phyloP scores from a whole-genome alignment of 1,139 yeast genomes.

The Debaryomyces robertsiae region DNA sequence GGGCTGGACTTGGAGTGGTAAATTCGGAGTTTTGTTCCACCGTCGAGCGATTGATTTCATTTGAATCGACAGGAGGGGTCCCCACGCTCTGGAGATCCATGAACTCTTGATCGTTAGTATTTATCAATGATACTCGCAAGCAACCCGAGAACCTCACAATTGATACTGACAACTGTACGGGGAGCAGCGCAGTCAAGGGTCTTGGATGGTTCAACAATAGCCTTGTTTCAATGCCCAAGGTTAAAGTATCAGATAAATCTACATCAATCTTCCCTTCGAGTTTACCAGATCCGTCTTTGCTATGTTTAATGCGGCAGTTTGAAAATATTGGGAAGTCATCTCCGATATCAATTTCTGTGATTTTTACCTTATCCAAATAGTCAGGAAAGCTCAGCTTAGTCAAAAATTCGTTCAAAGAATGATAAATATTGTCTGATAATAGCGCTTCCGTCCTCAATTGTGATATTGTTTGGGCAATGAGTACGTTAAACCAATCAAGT shows the following conservation, averaged over 20 bases:
- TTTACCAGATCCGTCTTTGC: slow-evolving; percentile 50
- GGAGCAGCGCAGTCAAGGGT: slow-evolving; percentile 81
- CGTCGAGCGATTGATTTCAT: not conserved
- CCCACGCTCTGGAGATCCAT: slow-evolving; percentile 14
- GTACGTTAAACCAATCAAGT: slow-evolving; percentile 93
- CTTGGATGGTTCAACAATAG: slow-evolving; percentile 82
- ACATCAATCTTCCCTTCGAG: slow-evolving; percentile 93
- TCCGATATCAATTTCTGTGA: slow-evolving; percentile 91
- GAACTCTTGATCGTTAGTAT: slow-evolving; percentile 47
- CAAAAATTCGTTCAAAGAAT: slow-evolving; percentile 63
- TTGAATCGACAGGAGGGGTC: slow-evolving; percentile 1
- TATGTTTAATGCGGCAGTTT: slow-evolving; percentile 80
- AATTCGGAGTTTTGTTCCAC: not conserved
- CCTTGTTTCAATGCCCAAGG: slow-evolving; percentile 86
- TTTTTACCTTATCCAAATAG: slow-evolving; percentile 72
- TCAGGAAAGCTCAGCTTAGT: slow-evolving; percentile 65
- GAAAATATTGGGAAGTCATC: slow-evolving; percentile 95
- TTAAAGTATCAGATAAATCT: slow-evolving; percentile 84
- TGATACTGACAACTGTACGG: slow-evolving; percentile 81
- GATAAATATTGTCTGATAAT: slow-evolving; percentile 78
- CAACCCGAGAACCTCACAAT: slow-evolving; percentile 94
- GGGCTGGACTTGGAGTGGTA: slow-evolving; percentile 3
- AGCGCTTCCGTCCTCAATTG: slow-evolving; percentile 88
- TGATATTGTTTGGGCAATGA: slow-evolving; percentile 86
- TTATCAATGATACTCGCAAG: slow-evolving; percentile 73